Evolutionary conservation across 2,329 filamentous ascomycete species (phyloP).

Genomic region (Venturiaceae sp.): DNA sequence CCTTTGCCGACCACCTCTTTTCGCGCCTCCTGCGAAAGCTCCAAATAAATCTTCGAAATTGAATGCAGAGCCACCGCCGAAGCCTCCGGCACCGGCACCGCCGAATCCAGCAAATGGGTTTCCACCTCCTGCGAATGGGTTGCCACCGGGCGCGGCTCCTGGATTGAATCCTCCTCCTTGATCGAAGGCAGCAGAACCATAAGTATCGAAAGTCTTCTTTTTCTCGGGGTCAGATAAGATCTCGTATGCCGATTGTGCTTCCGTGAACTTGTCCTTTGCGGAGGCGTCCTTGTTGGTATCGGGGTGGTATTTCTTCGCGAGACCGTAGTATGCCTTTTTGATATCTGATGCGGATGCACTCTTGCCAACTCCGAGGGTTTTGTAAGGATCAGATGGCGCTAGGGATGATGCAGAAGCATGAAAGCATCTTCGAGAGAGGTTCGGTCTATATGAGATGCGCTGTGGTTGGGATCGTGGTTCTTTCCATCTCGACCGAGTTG

Average conservation of each 20-base stretch:
- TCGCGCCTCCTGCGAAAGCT: conserved; percentile 52
- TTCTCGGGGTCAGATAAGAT: conserved; percentile 88
- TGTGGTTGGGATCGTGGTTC: background rate
- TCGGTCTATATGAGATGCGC: background rate
- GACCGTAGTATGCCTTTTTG: conserved; percentile 95
- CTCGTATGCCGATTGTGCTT: conserved; percentile 91
- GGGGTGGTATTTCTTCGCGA: conserved; percentile 96
- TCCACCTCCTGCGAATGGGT: conserved; percentile 53
- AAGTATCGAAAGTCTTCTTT: conserved; percentile 84
- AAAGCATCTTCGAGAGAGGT: conserved; percentile 27
- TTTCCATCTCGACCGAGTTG: conserved; percentile 3
- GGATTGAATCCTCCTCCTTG: conserved; percentile 68
- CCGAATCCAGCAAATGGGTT: conserved; percentile 24
- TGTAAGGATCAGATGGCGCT: conserved; percentile 69
- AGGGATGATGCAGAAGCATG: conserved; percentile 47
- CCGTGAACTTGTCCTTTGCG: conserved; percentile 92
- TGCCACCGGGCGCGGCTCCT: conserved; percentile 49
- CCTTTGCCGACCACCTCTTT: conserved; percentile 41
- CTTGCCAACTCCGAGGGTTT: conserved; percentile 74
- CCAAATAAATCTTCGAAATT: conserved; percentile 96
- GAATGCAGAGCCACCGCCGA: conserved; percentile 63
- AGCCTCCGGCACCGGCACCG: conserved; percentile 43
- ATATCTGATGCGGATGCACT: conserved; percentile 76
- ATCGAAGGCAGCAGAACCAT: conserved; percentile 69
- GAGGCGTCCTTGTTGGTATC: conserved; percentile 92